phyloP scores from a whole-genome alignment of 2,329 filamentous ascomycete species.

The Lachnellula suecica region DNA sequence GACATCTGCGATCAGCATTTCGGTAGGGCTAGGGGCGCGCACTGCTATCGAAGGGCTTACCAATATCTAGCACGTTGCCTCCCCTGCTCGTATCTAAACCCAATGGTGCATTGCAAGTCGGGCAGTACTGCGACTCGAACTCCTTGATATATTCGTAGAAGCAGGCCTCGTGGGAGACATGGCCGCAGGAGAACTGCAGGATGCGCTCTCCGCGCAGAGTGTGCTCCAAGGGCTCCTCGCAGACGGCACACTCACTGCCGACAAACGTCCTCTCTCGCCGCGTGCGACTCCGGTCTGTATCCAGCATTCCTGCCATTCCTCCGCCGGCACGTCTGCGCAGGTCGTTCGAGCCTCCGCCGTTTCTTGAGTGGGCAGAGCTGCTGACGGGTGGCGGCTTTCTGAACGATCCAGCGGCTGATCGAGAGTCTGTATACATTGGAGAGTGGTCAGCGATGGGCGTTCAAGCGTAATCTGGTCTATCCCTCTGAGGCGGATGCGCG shows the following conservation, averaged over 20 bases:
- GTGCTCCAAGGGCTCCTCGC: conserved; percentile 94
- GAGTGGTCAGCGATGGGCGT: conserved; percentile 15
- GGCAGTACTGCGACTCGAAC: conserved; percentile 90
- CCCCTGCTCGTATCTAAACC: conserved; percentile 89
- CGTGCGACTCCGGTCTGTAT: conserved; percentile 73
- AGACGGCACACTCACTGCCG: conserved; percentile 91
- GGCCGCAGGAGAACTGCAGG: conserved; percentile 92
- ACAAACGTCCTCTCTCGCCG: conserved; percentile 93
- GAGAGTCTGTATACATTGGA: conserved; percentile 11
- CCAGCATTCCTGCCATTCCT: conserved; percentile 64
- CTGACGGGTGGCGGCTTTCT: conserved; percentile 10
- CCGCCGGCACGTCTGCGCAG: conserved; percentile 28
- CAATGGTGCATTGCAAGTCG: conserved; percentile 87
- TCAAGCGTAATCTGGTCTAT: not conserved
- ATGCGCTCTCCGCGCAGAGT: conserved; percentile 92
- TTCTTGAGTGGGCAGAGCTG: conserved; percentile 13
- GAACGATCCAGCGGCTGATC: conserved; percentile 7
- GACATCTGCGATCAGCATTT: conserved; percentile 20
- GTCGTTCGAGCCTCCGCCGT: conserved; percentile 17
- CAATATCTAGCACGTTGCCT: conserved; percentile 88
- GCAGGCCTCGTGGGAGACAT: conserved; percentile 96
- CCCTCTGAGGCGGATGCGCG: not conserved
- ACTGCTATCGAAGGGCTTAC: conserved; percentile 48
- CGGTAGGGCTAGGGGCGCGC: conserved; percentile 26
- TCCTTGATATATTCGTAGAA: conserved; percentile 99